Percentiles rank a stretch among this genome's conserved stretches.
Evolutionary conservation across 495 filamentous ascomycete genomes (phyloP).

Genomic region (Penicillium nucicola): DNA sequence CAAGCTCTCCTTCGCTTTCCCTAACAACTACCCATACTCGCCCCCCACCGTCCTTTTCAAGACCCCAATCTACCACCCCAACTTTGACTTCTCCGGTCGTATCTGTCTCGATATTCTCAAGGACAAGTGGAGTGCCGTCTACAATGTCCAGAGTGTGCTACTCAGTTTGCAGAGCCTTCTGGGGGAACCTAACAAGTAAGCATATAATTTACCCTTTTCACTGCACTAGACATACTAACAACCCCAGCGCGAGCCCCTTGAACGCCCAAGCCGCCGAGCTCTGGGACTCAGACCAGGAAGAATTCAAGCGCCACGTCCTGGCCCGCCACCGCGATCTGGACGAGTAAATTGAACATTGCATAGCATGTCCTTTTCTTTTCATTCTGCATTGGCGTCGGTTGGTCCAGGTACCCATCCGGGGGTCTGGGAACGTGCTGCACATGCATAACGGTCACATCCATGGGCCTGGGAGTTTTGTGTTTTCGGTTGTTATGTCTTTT

Average conservation of each 20-base stretch:
- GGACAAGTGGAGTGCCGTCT: constrained; percentile 95
- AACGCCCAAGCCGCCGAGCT: constrained; percentile 96
- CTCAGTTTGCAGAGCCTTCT: constrained; percentile 93
- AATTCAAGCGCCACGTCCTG: constrained; percentile 79
- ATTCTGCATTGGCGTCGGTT: constrained; percentile 19
- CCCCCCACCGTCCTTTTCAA: constrained; percentile 92
- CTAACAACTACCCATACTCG: constrained; percentile 87
- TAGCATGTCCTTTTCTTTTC: constrained; percentile 6
- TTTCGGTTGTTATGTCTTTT: constrained; percentile 10
- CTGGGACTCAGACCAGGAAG: constrained; percentile 85
- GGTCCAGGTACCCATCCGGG: constrained; percentile 4
- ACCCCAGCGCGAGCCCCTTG: constrained; percentile 76
- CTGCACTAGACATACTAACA: constrained; percentile 17
- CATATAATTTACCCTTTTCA: no score
- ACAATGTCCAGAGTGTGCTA: constrained; percentile 90
- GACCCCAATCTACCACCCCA: constrained; percentile 91
- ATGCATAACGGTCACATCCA: constrained; percentile 29
- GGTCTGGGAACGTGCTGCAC: constrained; percentile 6
- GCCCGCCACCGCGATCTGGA: constrained; percentile 60
- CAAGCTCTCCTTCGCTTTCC: constrained; percentile 91
- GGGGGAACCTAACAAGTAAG: constrained; percentile 97
- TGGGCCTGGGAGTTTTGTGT: constrained; percentile 29
- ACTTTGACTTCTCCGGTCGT: constrained; percentile 87
- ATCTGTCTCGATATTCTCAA: constrained; percentile 97
- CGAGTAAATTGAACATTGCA: constrained; percentile 40